These are phyloP conservation scores for Cynanchum wilfordii DNA, from an alignment of 257 asterid species.

Conservation along the genomic window DNA sequence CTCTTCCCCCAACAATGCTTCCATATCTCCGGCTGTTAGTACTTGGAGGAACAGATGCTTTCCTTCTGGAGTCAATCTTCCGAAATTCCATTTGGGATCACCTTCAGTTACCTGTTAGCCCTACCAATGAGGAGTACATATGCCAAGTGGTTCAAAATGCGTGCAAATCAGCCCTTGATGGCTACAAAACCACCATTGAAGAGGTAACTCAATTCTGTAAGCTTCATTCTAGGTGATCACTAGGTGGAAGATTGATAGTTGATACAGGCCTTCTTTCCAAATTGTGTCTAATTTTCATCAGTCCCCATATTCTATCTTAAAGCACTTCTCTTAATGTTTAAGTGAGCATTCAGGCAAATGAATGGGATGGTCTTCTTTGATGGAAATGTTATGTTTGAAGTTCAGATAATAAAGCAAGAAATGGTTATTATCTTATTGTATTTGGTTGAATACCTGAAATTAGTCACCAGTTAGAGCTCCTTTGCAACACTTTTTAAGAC, in stretches of 20 bases:
- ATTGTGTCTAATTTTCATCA: background rate
- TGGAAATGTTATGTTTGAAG: background rate
- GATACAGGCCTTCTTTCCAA: too few relatives aligned
- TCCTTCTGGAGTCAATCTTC: constrained; percentile 77
- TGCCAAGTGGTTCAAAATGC: constrained; percentile 65
- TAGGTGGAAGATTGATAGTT: too few relatives aligned
- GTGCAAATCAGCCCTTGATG: constrained; percentile 71
- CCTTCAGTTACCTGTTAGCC: constrained; percentile 75
- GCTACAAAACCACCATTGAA: constrained; percentile 76
- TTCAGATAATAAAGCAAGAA: background rate
- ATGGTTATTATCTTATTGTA: background rate
- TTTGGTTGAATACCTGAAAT: background rate
- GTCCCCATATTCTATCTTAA: background rate
- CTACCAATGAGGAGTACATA: constrained; percentile 78
- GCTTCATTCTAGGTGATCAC: too few relatives aligned
- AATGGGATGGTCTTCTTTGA: background rate
- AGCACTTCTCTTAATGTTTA: background rate
- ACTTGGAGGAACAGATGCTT: constrained; percentile 84
- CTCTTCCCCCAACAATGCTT: constrained; percentile 74
- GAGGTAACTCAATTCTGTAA: constrained; percentile 41
- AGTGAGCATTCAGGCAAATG: too few relatives aligned
- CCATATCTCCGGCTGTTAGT: constrained; percentile 69
- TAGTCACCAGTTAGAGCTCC: background rate
- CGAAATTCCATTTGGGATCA: constrained; percentile 71
- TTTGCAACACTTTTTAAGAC: background rate